These are phyloP conservation scores for Elsinoe necatrix DNA, from an alignment of 2,329 filamentous ascomycete genomes.

Conservation along the genomic window DNA sequence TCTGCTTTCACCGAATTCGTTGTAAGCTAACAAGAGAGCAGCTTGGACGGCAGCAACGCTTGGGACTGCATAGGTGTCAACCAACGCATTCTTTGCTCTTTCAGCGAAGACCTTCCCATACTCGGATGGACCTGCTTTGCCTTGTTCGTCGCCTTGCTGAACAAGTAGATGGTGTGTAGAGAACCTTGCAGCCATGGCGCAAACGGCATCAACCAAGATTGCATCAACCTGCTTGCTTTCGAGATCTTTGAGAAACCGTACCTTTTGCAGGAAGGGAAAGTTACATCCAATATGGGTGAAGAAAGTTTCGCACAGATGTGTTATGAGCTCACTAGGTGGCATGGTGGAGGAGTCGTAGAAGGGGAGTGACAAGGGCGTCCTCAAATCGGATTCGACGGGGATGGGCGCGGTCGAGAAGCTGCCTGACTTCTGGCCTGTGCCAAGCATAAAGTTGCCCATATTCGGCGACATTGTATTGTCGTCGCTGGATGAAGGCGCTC, in stretches of 20 bases:
- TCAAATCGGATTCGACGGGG: constrained; percentile 33
- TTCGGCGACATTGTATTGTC: constrained; percentile 27
- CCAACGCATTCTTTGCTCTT: constrained; percentile 70
- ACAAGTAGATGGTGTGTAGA: constrained; percentile 51
- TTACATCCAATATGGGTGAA: constrained; percentile 77
- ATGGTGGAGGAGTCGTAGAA: constrained; percentile 68
- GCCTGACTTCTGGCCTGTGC: constrained; percentile 15
- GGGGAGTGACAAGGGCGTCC: constrained; percentile 43
- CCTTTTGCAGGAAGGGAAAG: constrained; percentile 70
- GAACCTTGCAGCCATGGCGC: constrained; percentile 72
- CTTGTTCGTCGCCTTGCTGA: constrained; percentile 44
- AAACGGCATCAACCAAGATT: constrained; percentile 79
- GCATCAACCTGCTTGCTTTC: constrained; percentile 74
- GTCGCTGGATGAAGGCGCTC: constrained; percentile 49
- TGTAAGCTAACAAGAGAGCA: constrained; percentile 74
- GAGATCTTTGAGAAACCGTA: constrained; percentile 65
- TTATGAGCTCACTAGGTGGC: constrained; percentile 66
- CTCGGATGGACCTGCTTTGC: constrained; percentile 46
- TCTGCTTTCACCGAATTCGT: constrained; percentile 79
- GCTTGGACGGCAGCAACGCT: constrained; percentile 78
- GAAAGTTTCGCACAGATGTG: constrained; percentile 69
- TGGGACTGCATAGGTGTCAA: constrained; percentile 75
- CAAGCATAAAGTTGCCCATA: constrained; percentile 15
- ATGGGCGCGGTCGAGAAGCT: constrained; percentile 24
- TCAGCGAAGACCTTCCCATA: constrained; percentile 72